Evolutionary conservation across 1,284 basidiomycete species (phyloP), one percentile per base, ranked within the genome.

Genomic region (Puccinia polysora): DNA sequence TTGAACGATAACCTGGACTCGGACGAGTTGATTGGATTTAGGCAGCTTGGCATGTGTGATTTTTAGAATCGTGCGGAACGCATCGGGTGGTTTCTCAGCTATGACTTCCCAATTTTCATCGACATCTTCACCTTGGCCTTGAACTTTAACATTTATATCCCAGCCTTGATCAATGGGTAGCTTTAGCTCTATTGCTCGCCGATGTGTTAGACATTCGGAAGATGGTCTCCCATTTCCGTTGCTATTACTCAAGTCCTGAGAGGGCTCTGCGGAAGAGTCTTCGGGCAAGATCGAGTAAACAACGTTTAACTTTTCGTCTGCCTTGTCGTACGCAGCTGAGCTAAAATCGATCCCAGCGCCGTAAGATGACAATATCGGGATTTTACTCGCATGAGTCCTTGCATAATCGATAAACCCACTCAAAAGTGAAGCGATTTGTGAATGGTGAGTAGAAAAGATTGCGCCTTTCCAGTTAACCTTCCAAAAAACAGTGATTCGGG

Each of bases 401-500:
- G 91, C 88, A 28, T 86, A 86, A 79, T 89, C 88, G 77, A 89
- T 84, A 58, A 97, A 82, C 18, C 89, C 88, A 2, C 90, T 81
- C 36, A 90, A 84, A 84, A 95, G 88, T 1, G 89, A 87, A 4
- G 81, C 80, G 23, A 83, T 79, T 23, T 80, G 74, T 81, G 83
- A 36, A 87, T 76, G 64, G 82, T 83, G 49, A 83, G 81, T 8
- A 83, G 82, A 0, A 86, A 91, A 85, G 50, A 86, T 88, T 14
- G 91, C 81, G 0, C 91, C 86, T 74, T 89, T 88, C n/a, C 97
- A 85, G 80, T 96, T 89, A 82, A 97, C 95, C 76, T 93, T 90
- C 90, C 91, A 97, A 79, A 95, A 95, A 77, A 89, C 91, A 0
- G 90, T 93, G 73, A 96, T 85, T 25, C 89, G 86, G 28, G 92